Percentiles rank a stretch among this genome's conserved stretches.
Conservation (phyloP, 129 eudicot genomes). For the Chrysanthemum seticuspe region DNA sequence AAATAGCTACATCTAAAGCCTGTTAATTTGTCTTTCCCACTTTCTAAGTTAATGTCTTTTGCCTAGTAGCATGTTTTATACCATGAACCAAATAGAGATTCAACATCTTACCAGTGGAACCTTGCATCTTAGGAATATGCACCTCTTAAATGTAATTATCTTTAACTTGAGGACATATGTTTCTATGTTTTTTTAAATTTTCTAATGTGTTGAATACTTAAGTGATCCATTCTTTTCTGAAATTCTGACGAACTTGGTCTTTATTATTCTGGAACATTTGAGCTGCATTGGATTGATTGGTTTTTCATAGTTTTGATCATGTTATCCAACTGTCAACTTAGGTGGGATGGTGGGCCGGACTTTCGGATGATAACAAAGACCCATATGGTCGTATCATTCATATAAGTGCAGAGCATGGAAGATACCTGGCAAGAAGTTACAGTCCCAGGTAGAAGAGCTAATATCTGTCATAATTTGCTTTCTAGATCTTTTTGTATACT, state of each 20-base stretch:
- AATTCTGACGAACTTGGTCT: neutral
- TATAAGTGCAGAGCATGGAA: conserved; percentile 91
- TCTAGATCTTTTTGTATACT: too few species aligned
- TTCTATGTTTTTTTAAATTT: neutral
- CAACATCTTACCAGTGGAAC: too few species aligned
- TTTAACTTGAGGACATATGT: neutral
- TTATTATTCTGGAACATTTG: neutral
- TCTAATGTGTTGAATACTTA: neutral
- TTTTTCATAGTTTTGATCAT: conserved; percentile 11
- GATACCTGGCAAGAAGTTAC: conserved; percentile 88
- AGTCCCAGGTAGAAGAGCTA: conserved; percentile 71
- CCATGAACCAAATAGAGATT: too few species aligned
- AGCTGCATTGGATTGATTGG: neutral
- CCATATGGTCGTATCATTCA: conserved; percentile 88
- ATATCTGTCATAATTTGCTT: neutral
- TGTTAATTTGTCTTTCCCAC: too few species aligned
- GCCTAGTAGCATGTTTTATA: too few species aligned
- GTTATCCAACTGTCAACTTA: conserved; percentile 30
- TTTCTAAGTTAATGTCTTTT: too few species aligned
- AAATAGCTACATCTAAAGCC: too few species aligned
- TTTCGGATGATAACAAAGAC: conserved; percentile 68
- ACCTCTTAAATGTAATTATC: too few species aligned
- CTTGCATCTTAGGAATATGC: too few species aligned
- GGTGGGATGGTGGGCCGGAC: conserved; percentile 99
- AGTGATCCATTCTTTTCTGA: neutral